Evolutionary conservation across 257 asterid genomes (phyloP).

Genomic region (Echites panduratus): DNA sequence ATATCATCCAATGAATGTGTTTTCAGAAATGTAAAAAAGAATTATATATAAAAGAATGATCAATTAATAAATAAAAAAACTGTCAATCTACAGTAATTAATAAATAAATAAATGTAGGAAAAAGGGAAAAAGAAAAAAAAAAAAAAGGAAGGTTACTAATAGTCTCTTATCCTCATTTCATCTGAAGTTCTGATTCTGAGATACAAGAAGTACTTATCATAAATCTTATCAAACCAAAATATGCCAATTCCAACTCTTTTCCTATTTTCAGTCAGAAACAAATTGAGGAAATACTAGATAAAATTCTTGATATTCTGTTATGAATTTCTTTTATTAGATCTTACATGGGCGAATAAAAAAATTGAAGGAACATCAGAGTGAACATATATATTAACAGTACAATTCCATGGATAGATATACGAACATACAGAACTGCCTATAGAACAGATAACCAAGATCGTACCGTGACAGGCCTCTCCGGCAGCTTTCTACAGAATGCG

Average conservation of each 20-base stretch:
- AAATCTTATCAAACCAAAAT: background rate
- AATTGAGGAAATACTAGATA: background rate
- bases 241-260: background rate
- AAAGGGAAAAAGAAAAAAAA: background rate
- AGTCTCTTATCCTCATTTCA: background rate
- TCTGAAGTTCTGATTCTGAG: background rate
- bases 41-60: background rate
- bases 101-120: too few relatives aligned
- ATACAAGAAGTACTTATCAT: background rate
- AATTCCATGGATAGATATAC: background rate
- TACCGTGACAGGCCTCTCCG: constrained; percentile 87
- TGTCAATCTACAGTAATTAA: background rate
- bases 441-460: background rate
- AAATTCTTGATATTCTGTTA: background rate
- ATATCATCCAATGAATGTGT: background rate
- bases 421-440: background rate
- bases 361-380: background rate
- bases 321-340: background rate
- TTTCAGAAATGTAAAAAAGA: background rate
- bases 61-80: background rate
- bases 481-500: constrained; percentile 72
- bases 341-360: background rate
- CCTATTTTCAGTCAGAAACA: background rate
- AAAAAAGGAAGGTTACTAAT: background rate
- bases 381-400: background rate